phyloP scores from a whole-genome alignment of 2,329 filamentous ascomycete genomes.

The Balansia obtecta region DNA sequence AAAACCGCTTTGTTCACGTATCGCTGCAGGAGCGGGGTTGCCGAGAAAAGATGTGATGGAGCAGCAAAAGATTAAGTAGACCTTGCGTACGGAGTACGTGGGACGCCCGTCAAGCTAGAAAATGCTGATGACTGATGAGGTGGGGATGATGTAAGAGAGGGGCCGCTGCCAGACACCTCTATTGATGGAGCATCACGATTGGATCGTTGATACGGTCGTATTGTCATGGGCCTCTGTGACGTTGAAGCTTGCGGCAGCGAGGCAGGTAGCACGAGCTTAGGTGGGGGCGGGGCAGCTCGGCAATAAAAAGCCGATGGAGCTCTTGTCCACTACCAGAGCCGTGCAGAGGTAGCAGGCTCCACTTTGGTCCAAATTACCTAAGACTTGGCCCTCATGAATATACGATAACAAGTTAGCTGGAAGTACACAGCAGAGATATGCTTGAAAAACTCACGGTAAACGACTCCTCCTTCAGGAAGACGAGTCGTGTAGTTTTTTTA shows the following conservation, averaged over 20 bases:
- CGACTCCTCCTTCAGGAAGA: too few relatives aligned
- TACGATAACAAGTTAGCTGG: too few relatives aligned
- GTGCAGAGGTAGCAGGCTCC: too few relatives aligned
- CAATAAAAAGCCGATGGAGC: not conserved
- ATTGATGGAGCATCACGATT: not conserved
- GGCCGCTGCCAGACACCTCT: not conserved
- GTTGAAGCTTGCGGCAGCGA: too few relatives aligned
- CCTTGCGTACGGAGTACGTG: not conserved
- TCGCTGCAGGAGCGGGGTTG: not conserved
- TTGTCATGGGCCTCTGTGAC: not conserved
- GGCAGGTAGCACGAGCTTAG: not conserved
- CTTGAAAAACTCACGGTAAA: too few relatives aligned
- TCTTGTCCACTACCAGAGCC: not conserved
- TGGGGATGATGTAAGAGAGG: not conserved
- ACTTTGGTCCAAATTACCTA: too few relatives aligned
- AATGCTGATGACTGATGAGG: too few relatives aligned
- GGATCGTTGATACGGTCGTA: not conserved
- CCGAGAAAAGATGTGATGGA: not conserved
- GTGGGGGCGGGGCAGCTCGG: constrained; percentile 3
- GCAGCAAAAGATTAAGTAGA: not conserved
- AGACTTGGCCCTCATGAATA: too few relatives aligned
- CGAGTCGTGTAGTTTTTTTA: too few relatives aligned
- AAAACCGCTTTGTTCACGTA: not conserved
- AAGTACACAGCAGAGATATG: too few relatives aligned
- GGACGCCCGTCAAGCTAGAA: not conserved